These are phyloP conservation scores for Cercophora samala DNA, from an alignment of 495 filamentous ascomycete species.

Conservation along the genomic window DNA sequence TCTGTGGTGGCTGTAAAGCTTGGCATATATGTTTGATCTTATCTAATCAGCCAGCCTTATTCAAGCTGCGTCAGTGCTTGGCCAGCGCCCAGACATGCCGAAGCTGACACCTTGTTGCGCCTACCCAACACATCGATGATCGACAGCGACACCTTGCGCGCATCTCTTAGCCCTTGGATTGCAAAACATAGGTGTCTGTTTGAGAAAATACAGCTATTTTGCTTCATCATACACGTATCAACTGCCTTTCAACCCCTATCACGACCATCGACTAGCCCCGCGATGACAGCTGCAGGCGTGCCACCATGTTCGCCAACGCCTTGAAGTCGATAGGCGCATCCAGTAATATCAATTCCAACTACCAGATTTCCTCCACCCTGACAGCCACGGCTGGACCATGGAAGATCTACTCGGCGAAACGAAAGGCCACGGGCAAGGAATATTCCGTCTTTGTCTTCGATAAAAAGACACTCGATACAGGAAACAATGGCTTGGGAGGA, in stretches of 20 bases:
- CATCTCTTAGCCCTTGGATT: background rate
- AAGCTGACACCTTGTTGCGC: background rate
- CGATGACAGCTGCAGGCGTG: background rate
- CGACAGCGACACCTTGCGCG: background rate
- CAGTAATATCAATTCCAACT: conserved; percentile 81
- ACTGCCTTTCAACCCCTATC: background rate
- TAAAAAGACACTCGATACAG: conserved; percentile 71
- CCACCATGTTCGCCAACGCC: conserved; percentile 82
- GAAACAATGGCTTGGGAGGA: background rate
- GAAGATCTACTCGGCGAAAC: conserved; percentile 97
- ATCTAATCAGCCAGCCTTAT: background rate
- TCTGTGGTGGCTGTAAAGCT: background rate
- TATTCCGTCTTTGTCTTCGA: conserved; percentile 96
- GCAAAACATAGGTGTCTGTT: background rate
- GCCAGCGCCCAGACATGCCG: background rate
- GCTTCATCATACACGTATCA: background rate
- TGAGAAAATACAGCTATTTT: background rate
- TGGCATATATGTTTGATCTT: background rate
- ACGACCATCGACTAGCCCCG: background rate
- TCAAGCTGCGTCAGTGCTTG: background rate
- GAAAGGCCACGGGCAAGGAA: conserved; percentile 82
- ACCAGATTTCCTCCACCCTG: conserved; percentile 67
- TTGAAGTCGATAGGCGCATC: conserved; percentile 84
- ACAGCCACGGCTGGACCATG: conserved; percentile 79
- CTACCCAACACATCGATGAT: background rate